Conservation (phyloP, 1,284 basidiomycete species). For the Paramarasmius palmivorus region DNA sequence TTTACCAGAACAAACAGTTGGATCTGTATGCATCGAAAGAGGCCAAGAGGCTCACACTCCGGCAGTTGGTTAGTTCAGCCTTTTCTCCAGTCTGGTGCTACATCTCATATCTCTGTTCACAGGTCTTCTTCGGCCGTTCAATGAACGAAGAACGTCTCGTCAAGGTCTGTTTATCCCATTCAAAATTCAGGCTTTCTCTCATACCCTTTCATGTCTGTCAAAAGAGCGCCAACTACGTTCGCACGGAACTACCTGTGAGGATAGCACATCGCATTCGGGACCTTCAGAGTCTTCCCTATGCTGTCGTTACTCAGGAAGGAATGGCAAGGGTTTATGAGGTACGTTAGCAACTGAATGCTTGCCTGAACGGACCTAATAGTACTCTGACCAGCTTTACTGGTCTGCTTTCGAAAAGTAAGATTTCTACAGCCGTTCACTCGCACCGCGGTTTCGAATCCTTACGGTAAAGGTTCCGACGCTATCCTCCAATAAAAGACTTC, state of each 20-base stretch:
- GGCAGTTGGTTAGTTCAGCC: constrained; percentile 69
- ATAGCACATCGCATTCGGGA: constrained; percentile 89
- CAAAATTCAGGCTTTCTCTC: background rate
- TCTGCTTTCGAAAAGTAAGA: constrained; percentile 76
- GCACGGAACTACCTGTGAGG: constrained; percentile 84
- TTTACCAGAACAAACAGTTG: constrained; percentile 84
- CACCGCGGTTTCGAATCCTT: constrained; percentile 16
- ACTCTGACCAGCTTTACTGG: constrained; percentile 66
- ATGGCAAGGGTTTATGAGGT: constrained; percentile 87
- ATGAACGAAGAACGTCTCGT: constrained; percentile 77
- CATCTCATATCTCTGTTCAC: constrained; percentile 7
- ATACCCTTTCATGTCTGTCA: constrained; percentile 4
- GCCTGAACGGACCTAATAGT: constrained; percentile 8
- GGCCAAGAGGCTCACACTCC: constrained; percentile 73
- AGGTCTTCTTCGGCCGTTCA: constrained; percentile 75
- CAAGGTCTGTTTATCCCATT: constrained; percentile 47
- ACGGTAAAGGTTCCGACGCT: constrained; percentile 65
- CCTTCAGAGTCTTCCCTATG: constrained; percentile 83
- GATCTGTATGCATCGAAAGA: constrained; percentile 81
- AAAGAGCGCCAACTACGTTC: constrained; percentile 89
- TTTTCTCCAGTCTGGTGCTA: background rate
- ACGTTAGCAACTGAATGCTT: constrained; percentile 23
- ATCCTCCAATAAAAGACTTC: constrained; percentile 73
- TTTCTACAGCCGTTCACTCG: constrained; percentile 4
- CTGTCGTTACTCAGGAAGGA: constrained; percentile 86